A percentile compares a stretch with the other conserved stretches of the same genome.
Conservation (phyloP, 495 filamentous ascomycete genomes). For the Xeromyces bisporus region DNA sequence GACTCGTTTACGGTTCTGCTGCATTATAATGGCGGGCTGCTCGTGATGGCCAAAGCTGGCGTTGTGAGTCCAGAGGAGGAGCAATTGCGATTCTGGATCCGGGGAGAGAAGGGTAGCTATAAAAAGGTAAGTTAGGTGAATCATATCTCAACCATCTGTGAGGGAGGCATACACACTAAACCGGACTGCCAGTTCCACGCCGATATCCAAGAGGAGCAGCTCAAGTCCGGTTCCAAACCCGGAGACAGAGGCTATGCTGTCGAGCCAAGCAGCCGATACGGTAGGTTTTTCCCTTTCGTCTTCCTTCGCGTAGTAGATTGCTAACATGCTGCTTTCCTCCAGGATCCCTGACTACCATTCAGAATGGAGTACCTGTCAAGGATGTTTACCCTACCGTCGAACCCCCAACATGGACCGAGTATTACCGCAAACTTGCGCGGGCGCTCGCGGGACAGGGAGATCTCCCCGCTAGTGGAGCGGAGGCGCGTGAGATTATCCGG, state of each 20-base stretch:
- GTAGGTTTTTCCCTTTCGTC: conserved; percentile 8
- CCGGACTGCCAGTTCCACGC: conserved; percentile 42
- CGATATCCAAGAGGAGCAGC: conserved; percentile 69
- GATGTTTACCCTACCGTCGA: conserved; percentile 41
- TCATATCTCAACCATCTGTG: no score
- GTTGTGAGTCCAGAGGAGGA: conserved; percentile 52
- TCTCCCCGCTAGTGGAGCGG: conserved; percentile 52
- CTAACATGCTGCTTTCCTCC: conserved; percentile 1
- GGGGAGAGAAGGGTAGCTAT: conserved; percentile 66
- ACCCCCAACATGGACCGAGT: conserved; percentile 53
- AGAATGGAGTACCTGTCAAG: conserved; percentile 23
- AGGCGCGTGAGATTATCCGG: conserved; percentile 54
- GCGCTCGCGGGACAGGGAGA: conserved; percentile 45
- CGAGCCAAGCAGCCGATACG: conserved; percentile 40
- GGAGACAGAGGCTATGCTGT: conserved; percentile 48
- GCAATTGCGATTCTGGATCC: conserved; percentile 66
- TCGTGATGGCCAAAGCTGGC: conserved; percentile 51
- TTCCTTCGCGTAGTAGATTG: neutral
- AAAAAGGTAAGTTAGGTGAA: conserved; percentile 50
- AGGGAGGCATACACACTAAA: no score
- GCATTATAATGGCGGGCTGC: conserved; percentile 40
- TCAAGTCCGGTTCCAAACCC: conserved; percentile 50
- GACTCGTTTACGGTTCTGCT: conserved; percentile 55
- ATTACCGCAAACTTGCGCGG: conserved; percentile 53
- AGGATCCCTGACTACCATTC: conserved; percentile 28